Conservation (phyloP, 306 rosid genomes). For the Malus fusca region DNA sequence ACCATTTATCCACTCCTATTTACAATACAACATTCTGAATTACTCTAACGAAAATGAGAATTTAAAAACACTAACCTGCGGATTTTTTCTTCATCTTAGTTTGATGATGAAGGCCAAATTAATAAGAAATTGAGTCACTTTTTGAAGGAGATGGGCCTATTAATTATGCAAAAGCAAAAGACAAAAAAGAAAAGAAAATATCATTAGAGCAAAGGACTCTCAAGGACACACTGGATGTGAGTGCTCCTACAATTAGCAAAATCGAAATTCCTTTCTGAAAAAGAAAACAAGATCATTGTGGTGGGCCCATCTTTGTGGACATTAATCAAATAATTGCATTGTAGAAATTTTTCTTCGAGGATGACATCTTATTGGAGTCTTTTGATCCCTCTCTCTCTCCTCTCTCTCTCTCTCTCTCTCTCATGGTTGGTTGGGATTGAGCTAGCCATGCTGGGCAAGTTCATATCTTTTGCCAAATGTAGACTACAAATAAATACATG, state of each 20-base stretch:
- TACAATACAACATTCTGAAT: accelerated
- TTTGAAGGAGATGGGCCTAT: background rate
- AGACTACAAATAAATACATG: conserved; percentile 17
- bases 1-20: too few species aligned
- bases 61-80: background rate
- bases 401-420: background rate
- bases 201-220: background rate
- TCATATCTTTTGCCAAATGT: conserved; percentile 13
- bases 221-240: background rate
- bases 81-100: background rate
- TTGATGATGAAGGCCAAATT: background rate
- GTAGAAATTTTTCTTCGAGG: conserved; percentile 14
- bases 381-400: conserved; percentile 5
- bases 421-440: background rate
- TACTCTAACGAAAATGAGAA: too few species aligned
- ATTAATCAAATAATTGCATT: conserved; percentile 39
- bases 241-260: conserved; percentile 35
- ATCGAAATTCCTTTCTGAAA: conserved; percentile 24
- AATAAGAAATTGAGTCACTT: background rate
- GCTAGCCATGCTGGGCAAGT: background rate
- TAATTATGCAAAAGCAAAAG: background rate
- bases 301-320: conserved; percentile 27
- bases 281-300: conserved; percentile 29
- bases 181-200: background rate
- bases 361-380: conserved; percentile 20